A percentile compares a stretch with the other conserved stretches of the same genome.
Evolutionary conservation across 495 filamentous ascomycete species (phyloP).

Genomic region (Pseudoneurospora amorphoporcata): DNA sequence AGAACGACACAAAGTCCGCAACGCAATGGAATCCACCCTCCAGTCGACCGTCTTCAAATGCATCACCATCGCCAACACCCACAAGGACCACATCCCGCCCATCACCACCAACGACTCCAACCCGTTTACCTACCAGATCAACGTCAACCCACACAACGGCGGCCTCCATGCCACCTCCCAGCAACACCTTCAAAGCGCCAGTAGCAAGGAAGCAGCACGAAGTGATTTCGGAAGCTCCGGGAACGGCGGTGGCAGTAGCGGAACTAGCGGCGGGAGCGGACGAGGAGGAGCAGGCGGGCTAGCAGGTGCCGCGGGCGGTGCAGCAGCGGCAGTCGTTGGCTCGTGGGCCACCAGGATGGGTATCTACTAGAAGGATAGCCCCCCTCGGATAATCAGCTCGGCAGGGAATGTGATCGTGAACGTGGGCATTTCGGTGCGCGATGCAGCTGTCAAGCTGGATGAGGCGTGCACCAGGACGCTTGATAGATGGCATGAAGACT

Average conservation of each 20-base stretch:
- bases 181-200: neutral
- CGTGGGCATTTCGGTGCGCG: neutral
- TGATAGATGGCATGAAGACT: neutral
- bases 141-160: constrained; percentile 39
- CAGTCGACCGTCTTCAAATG: constrained; percentile 82
- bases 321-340: constrained; percentile 17
- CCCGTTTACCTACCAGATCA: constrained; percentile 89
- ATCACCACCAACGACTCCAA: constrained; percentile 89
- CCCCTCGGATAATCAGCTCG: neutral
- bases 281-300: neutral
- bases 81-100: constrained; percentile 95
- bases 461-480: neutral
- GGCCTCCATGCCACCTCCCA: neutral
- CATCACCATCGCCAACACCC: constrained; percentile 67
- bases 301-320: neutral
- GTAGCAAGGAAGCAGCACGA: constrained; percentile 4
- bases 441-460: neutral
- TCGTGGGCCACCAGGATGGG: constrained; percentile 74
- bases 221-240: neutral
- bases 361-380: constrained; percentile 44
- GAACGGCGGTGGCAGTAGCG: neutral
- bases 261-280: neutral
- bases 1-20: constrained; percentile 81
- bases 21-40: constrained; percentile 77
- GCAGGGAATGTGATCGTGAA: neutral